A percentile compares a stretch with the other conserved stretches of the same genome.
Conservation (phyloP, 305 asterid species). For the Rubia balearica region DNA sequence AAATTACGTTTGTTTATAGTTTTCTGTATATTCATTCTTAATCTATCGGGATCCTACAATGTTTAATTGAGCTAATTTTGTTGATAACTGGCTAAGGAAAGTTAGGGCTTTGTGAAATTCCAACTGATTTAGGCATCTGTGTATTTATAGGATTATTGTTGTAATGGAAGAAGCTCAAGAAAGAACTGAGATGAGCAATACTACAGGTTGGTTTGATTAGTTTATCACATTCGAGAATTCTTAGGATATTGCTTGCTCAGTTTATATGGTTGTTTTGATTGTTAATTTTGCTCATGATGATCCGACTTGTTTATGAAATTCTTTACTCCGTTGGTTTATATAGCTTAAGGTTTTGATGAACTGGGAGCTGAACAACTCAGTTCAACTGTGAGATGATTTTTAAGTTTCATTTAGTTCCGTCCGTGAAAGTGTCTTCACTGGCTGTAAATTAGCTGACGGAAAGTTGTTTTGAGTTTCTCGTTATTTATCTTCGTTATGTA, state of each 20-base stretch:
- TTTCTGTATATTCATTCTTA: not conserved
- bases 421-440: not conserved
- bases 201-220: slow-evolving; percentile 28
- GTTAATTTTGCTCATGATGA: not conserved
- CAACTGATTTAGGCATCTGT: not conserved
- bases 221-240: not conserved
- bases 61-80: not conserved
- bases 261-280: not conserved
- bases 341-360: too few species aligned
- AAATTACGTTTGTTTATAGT: not conserved
- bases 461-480: not conserved
- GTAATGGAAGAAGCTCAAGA: slow-evolving; percentile 34
- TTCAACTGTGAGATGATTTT: too few species aligned
- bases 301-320: too few species aligned
- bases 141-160: not conserved
- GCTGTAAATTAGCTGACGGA: not conserved
- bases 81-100: not conserved
- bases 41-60: not conserved
- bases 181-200: slow-evolving; percentile 19
- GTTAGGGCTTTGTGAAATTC: not conserved
- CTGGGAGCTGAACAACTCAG: too few species aligned
- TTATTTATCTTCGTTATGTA: not conserved
- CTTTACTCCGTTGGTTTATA: too few species aligned
- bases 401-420: not conserved
- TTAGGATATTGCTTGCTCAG: not conserved